These are phyloP conservation scores for Eimeria sp. DNA, from an alignment of 169 alveolate species.

Conservation along the genomic window DNA sequence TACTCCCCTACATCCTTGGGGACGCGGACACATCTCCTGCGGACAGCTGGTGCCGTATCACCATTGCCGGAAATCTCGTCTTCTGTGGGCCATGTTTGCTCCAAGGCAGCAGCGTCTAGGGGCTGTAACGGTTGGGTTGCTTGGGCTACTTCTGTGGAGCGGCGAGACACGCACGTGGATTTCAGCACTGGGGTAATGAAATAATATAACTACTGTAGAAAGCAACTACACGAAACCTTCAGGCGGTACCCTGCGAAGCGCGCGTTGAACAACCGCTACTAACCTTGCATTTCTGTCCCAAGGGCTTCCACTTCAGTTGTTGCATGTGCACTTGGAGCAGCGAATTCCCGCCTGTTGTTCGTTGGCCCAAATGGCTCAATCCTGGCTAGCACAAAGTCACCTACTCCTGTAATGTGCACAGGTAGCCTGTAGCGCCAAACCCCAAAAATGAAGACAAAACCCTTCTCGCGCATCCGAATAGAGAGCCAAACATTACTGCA, in stretches of 20 bases:
- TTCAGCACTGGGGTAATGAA: not conserved
- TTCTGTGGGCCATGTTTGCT: slow-evolving; percentile 87
- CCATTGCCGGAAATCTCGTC: slow-evolving; percentile 74
- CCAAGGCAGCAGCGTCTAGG: slow-evolving; percentile 81
- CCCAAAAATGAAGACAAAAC: not conserved
- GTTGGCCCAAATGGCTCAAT: slow-evolving; percentile 68
- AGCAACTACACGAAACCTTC: not conserved
- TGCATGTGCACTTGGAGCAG: not conserved
- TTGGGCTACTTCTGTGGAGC: slow-evolving; percentile 49
- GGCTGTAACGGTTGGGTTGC: slow-evolving; percentile 83
- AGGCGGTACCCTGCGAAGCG: not conserved
- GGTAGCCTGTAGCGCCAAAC: slow-evolving; percentile 49
- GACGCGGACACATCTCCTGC: slow-evolving; percentile 57
- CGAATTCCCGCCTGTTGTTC: slow-evolving; percentile 1
- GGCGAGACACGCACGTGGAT: not conserved
- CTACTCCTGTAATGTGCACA: slow-evolving; percentile 85
- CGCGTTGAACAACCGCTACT: not conserved
- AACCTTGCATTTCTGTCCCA: slow-evolving; percentile 9
- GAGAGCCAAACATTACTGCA: not conserved
- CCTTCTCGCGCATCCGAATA: not conserved
- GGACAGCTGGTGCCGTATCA: not conserved
- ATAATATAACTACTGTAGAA: not conserved
- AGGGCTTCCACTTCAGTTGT: not conserved
- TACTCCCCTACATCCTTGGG: slow-evolving; percentile 81
- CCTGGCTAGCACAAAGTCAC: slow-evolving; percentile 80